These are phyloP conservation scores for Capronia coronata DNA, from an alignment of 2,329 filamentous ascomycete species.

Conservation along the genomic window DNA sequence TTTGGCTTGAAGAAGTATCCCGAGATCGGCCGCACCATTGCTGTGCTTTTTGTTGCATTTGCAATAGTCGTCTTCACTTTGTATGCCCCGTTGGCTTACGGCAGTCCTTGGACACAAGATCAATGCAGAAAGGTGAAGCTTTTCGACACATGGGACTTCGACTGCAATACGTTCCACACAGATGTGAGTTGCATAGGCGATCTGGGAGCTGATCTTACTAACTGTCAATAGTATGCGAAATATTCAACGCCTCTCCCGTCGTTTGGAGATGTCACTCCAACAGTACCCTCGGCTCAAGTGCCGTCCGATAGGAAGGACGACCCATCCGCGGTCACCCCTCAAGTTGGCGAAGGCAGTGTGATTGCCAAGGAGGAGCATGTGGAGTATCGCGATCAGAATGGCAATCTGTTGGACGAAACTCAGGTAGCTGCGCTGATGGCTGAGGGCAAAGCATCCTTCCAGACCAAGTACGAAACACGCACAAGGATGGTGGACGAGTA, in stretches of 20 bases:
- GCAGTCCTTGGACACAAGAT: conserved; percentile 84
- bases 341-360: conserved; percentile 30
- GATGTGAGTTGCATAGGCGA: conserved; percentile 60
- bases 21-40: conserved; percentile 65
- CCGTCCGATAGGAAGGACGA: conserved; percentile 27
- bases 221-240: conserved; percentile 33
- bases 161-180: conserved; percentile 88
- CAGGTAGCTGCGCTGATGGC: conserved; percentile 66
- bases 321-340: conserved; percentile 32
- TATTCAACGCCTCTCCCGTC: conserved; percentile 29
- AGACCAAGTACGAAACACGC: conserved; percentile 92
- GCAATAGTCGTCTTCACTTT: conserved; percentile 71
- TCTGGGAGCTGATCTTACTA: background rate
- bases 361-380: conserved; percentile 67
- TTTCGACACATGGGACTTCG: conserved; percentile 88
- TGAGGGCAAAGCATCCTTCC: conserved; percentile 88
- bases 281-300: conserved; percentile 19
- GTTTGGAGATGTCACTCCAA: conserved; percentile 17
- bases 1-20: conserved; percentile 64
- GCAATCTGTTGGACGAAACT: conserved; percentile 77
- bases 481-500: conserved; percentile 73
- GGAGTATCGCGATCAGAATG: conserved; percentile 91
- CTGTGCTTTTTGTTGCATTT: conserved; percentile 65
- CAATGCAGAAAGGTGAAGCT: conserved; percentile 85
- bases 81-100: conserved; percentile 86